phyloP scores from a whole-genome alignment of 768 basidiomycete genomes.

The Hortiboletus flavorubellus region DNA sequence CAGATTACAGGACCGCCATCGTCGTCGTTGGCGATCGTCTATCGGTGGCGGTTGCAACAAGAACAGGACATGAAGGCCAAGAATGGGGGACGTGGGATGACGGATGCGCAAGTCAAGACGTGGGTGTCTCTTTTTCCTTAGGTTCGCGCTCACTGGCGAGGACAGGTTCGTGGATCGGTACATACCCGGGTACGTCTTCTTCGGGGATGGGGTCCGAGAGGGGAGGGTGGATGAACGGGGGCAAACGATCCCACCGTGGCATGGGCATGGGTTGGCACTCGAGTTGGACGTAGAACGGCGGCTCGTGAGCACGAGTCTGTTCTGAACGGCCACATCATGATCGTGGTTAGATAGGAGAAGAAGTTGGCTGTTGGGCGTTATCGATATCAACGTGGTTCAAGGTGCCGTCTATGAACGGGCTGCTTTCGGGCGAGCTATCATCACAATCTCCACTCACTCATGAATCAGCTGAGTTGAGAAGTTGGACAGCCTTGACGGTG shows the following conservation, averaged over 20 bases:
- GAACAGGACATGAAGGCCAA: slow-evolving; percentile 83
- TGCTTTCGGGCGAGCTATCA: too few species aligned
- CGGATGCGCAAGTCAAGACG: slow-evolving; percentile 70
- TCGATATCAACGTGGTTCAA: not conserved
- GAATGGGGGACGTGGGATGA: slow-evolving; percentile 89
- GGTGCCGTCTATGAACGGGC: too few species aligned
- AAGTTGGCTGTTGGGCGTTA: not conserved
- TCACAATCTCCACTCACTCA: too few species aligned
- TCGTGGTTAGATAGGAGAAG: not conserved
- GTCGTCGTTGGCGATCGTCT: slow-evolving; percentile 54
- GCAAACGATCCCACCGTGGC: slow-evolving; percentile 35
- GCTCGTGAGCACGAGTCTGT: slow-evolving; percentile 39
- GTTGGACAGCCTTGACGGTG: too few species aligned
- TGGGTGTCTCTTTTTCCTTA: slow-evolving; percentile 16
- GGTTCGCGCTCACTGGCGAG: not conserved
- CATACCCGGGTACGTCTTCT: slow-evolving; percentile 92
- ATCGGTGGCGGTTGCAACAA: slow-evolving; percentile 87
- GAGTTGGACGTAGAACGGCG: slow-evolving; percentile 53
- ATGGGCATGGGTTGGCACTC: slow-evolving; percentile 49
- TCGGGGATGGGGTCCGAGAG: slow-evolving; percentile 52
- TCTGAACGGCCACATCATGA: slow-evolving; percentile 31
- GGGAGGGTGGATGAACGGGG: slow-evolving; percentile 29
- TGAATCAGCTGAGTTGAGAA: too few species aligned
- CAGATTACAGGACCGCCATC: slow-evolving; percentile 39
- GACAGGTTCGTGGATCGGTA: slow-evolving; percentile 86